Conservation (phyloP, 176 grass and related monocot species). For the Triticum turgidum region DNA sequence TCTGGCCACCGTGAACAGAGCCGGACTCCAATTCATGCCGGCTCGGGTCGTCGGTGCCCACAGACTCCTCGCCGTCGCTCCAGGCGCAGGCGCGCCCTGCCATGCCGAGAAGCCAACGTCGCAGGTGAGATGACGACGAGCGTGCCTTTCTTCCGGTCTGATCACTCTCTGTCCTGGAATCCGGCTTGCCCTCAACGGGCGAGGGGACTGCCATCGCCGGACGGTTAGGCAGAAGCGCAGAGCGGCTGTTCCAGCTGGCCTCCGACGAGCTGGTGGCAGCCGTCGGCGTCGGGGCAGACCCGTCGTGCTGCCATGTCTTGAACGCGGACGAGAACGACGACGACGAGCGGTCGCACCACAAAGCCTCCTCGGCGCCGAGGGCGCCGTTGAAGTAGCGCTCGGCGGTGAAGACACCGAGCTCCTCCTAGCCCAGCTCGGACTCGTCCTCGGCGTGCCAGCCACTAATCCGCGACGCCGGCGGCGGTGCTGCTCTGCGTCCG, state of each 20-base stretch:
- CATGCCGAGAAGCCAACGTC: constrained; percentile 30
- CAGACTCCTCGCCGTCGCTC: background rate
- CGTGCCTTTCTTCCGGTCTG: background rate
- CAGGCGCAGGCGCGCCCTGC: constrained; percentile 23
- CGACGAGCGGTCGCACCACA: constrained; percentile 34
- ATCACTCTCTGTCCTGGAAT: background rate
- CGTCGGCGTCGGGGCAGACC: background rate
- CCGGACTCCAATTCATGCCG: background rate
- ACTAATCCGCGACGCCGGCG: background rate
- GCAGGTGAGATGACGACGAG: constrained; percentile 6
- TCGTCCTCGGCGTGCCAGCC: background rate
- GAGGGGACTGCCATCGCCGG: background rate
- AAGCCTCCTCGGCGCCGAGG: constrained; percentile 17
- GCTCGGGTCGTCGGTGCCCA: background rate
- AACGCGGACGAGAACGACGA: constrained; percentile 33
- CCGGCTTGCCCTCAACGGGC: background rate
- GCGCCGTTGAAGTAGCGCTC: constrained; percentile 54
- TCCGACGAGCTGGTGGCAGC: constrained; percentile 49
- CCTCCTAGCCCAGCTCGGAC: constrained; percentile 3
- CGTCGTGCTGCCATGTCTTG: constrained; percentile 26
- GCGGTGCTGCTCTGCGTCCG: background rate
- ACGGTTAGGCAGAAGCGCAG: background rate
- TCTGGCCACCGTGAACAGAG: background rate
- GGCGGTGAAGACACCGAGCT: constrained; percentile 41
- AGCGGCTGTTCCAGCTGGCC: constrained; percentile 49